Base-by-base conservation (phyloP, 1,139 yeast genomes). In the Geotrichum klebahnii region DNA sequence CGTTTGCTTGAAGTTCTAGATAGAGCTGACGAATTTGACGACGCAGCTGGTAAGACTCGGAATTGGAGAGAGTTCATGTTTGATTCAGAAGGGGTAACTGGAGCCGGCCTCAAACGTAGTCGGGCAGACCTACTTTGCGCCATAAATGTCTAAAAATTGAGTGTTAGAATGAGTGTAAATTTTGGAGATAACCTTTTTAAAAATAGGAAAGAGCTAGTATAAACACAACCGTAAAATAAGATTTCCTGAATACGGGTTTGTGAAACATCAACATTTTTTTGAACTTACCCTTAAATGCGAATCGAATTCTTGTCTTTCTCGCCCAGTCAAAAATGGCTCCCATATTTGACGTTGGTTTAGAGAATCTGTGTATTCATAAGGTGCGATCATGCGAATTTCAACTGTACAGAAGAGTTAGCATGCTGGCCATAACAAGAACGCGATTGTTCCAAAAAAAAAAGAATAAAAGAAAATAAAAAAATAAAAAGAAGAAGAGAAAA, bases 281-380 rank as follows among this genome's bases (percentile, higher is more conserved):
- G 24, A 20, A 37, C 42, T 38, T 38, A 38, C 39, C 44, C 64
- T 50, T 48, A 63, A 45, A 43, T 64, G 68, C 5, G 62, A 52
- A 50, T 64, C 68, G 49, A 64, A 63, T 46, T 64, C 63, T 37
- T 60, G 60, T n/a, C 68, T 55, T 38, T 64, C 68, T n/a, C 58
- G 52, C 5, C 68, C 68, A 3, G 67, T 63, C 34, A 64, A 56
- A 51, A 59, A 63, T 2, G 67, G 67, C 39, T 62, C 63, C 68
- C 68, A 64, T 5, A 61, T 56, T 49, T 63, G 67, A 3, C 67
- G 58, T 45, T 63, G 67, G 48, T 64, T 64, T 37, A 64, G 56
- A 10, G 65, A 57, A 50, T 64, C 67, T 6, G 62, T 63, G 50
- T 64, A 64, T 49, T 64, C 67, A 46, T 64, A 42, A 10, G 45